Evolutionary conservation across 495 filamentous ascomycete genomes (phyloP).

Genomic region (Aspergillus heteromorphus): DNA sequence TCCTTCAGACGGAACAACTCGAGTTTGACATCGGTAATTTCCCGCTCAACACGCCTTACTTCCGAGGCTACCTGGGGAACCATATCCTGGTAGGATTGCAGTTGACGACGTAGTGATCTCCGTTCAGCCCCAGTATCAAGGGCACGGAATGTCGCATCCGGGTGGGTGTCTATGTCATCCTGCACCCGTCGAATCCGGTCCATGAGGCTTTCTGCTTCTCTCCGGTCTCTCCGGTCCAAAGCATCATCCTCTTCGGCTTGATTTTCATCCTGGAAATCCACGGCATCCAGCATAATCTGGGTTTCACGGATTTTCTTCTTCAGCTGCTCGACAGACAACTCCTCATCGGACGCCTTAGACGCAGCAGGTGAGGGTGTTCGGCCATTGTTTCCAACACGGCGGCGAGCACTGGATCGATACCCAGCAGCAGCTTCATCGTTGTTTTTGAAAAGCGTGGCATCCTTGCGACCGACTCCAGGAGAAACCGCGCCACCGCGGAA

Average conservation of each 20-base stretch:
- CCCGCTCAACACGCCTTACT: constrained; percentile 83
- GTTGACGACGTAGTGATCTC: constrained; percentile 75
- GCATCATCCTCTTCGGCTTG: constrained; percentile 85
- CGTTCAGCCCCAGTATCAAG: constrained; percentile 83
- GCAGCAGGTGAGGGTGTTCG: constrained; percentile 70
- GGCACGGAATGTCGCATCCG: constrained; percentile 65
- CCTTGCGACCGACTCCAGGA: constrained; percentile 58
- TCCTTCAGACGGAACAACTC: constrained; percentile 92
- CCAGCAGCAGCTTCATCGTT: constrained; percentile 82
- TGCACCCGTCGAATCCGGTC: constrained; percentile 88
- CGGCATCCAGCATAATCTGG: constrained; percentile 91
- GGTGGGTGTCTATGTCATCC: constrained; percentile 92
- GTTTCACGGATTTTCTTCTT: constrained; percentile 93
- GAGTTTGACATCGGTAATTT: constrained; percentile 86
- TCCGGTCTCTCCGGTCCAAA: constrained; percentile 82
- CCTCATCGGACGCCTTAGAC: constrained; percentile 75
- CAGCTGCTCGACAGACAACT: constrained; percentile 79
- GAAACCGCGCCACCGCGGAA: constrained; percentile 59
- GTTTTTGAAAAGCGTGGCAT: constrained; percentile 95
- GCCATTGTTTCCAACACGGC: constrained; percentile 66
- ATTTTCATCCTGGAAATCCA: constrained; percentile 94
- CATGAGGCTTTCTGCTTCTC: constrained; percentile 92
- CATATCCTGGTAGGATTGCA: constrained; percentile 82
- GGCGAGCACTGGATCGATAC: constrained; percentile 90
- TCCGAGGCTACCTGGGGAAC: constrained; percentile 89